Conservation (phyloP, 306 rosid species). For the Sicyos baderoa region DNA sequence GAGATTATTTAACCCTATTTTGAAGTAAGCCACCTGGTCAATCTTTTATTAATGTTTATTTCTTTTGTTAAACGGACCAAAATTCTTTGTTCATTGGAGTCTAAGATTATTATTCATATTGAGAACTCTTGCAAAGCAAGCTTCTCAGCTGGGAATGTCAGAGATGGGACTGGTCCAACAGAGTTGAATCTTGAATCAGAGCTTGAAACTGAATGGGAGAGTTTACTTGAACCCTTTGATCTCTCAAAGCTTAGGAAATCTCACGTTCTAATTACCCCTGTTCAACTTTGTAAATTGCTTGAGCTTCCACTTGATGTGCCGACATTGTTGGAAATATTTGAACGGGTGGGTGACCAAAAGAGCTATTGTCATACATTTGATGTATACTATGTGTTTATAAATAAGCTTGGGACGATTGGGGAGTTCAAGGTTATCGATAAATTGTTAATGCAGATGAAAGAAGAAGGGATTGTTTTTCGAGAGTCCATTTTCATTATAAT, state of each 20-base stretch:
- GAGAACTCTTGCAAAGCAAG: conserved; percentile 30
- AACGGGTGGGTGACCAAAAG: conserved; percentile 53
- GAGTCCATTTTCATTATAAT: conserved; percentile 69
- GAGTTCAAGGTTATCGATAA: conserved; percentile 62
- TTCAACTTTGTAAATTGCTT: conserved; percentile 60
- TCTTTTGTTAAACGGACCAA: conserved; percentile 34
- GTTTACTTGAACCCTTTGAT: conserved; percentile 70
- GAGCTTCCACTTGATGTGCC: conserved; percentile 68
- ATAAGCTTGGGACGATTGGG: conserved; percentile 67
- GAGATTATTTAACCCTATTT: conserved; percentile 71
- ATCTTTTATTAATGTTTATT: conserved; percentile 16
- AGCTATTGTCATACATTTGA: conserved; percentile 66
- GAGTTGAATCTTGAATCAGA: conserved; percentile 29
- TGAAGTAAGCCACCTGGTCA: conserved; percentile 42
- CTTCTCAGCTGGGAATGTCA: conserved; percentile 32
- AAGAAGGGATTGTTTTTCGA: conserved; percentile 50
- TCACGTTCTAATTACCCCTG: conserved; percentile 45
- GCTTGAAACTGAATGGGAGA: conserved; percentile 72
- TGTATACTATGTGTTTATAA: conserved; percentile 49
- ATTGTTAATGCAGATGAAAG: conserved; percentile 71
- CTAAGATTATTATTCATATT: conserved; percentile 28
- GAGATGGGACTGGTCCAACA: conserved; percentile 13
- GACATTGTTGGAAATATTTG: conserved; percentile 62
- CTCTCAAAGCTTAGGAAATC: conserved; percentile 57
- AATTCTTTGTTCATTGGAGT: conserved; percentile 22